Base-by-base conservation (phyloP, 2,329 filamentous ascomycete genomes). In the Thelonectria rubi region DNA sequence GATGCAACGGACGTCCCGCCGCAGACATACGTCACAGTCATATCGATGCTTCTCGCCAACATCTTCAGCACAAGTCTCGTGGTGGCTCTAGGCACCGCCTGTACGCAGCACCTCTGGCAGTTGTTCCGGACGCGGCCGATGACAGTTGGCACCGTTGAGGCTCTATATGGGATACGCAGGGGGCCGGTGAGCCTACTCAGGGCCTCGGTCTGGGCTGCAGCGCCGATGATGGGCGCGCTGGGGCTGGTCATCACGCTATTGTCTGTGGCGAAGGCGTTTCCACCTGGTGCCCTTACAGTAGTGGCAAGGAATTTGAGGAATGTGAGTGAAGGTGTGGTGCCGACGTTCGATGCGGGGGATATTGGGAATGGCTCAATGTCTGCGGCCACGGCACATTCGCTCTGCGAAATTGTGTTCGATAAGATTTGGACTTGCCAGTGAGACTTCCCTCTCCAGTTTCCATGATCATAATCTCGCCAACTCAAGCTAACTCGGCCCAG, bases 71-170 rank as follows among this genome's bases (percentile, higher is more conserved):
- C 48, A n/a, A 39, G 48, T n/a, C 12, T 50, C 7, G 48, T 17
- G 21, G n/a, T 40, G 6, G 20, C 32, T 9, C 32, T 50, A 2
- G 53, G 32, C 8, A 8, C 49, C 5, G 53, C 53, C 20, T 56
- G 14, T 3, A 56, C 43, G 3, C 53, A 56, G 17, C 49, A 48
- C 21, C 18, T 56, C 2, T 56, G 45, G 53, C 34, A 42, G 20
- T 18, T 56, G 3, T 49, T 56, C 17, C 45, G 53, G 7, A 56
- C 53, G 3, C 21, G 24, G n/a, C 53, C 53, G 10, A 56, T 56
- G 45, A 26, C 30, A 17, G 43, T 56, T 42, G 34, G 14, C 10
- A 32, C n/a, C 15, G 21, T 56, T 21, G 53, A 56, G 34, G n/a
- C 34, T n/a, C 12, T 56, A 17, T 17, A 24, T 9, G 34, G 43